Base-by-base conservation (phyloP, 345 rosid species). In the Populus alba region DNA sequence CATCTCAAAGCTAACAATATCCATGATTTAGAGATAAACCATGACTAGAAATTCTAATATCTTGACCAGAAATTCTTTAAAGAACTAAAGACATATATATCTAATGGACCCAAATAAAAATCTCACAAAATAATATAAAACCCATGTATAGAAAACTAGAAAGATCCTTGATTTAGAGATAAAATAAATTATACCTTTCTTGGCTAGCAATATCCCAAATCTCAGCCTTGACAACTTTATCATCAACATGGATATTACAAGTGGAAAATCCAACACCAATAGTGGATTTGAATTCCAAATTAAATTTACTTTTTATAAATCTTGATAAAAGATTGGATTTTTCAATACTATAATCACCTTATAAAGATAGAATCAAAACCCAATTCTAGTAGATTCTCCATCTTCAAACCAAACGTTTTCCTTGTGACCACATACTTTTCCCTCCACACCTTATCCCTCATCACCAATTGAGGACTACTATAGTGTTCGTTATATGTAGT, bases 201-300 rank as follows among this genome's bases (percentile, higher is more conserved):
- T 79, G 76, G 38, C 81, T 76, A 65, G 81, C 81, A 78, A 76
- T 78, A 66, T 78, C 81, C 76, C 76, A 78, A 78, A 78, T 78
- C 81, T 51, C 67, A 41, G 81, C 81, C 66, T 78, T 66, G 37
- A 78, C 81, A 17, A 78, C 81, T 65, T 78, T 78, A 37, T 78
- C 81, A 78, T 78, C 76, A 8, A 78, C 81, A 13, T 78, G 82
- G 53, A 79, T 79, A 45, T 75, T 80, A 38, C 75, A 66, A 3
- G 75, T 59, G 70, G 79, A 78, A 63, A 80, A 80, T 80, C 75
- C 82, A 59, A 80, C 82, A 27, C 82, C 79, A 18, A 80, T 80
- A 16, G 75, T 75, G 75, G 79, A 74, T 75, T 80, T 80, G 5
- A 78, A 80, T 70, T 80, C 82, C 18, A 62, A 67, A 71, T 78